Evolutionary conservation across 805 yeast genomes (phyloP).

Genomic region (Candida sithepensis): DNA sequence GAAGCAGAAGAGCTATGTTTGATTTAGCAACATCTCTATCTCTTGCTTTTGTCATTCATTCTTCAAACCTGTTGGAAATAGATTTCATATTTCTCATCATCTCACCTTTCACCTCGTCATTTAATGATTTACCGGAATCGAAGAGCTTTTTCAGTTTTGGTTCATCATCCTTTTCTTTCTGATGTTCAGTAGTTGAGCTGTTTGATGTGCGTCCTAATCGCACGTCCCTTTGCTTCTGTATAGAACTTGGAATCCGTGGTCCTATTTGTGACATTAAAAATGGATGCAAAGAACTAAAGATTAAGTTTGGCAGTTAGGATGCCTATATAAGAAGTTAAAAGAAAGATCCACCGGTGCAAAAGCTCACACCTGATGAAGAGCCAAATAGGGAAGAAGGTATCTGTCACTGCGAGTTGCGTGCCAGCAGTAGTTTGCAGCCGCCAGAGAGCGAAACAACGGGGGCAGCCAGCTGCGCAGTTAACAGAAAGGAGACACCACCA

Average conservation of each 20-base stretch:
- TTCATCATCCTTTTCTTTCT: neutral
- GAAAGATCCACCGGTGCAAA: too few species aligned
- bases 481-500: neutral
- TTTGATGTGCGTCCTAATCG: slow-evolving; percentile 10
- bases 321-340: too few species aligned
- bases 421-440: neutral
- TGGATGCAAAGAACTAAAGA: too few species aligned
- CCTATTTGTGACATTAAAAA: slow-evolving; percentile 17
- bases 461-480: neutral
- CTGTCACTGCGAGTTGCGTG: neutral
- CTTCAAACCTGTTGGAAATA: slow-evolving; percentile 10
- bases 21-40: too few species aligned
- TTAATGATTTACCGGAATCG: slow-evolving; percentile 21
- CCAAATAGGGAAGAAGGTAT: neutral
- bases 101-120: slow-evolving; percentile 24
- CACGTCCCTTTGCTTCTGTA: slow-evolving; percentile 16
- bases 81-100: slow-evolving; percentile 18
- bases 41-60: too few species aligned
- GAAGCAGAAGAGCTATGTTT: too few species aligned
- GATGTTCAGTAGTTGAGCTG: too few species aligned
- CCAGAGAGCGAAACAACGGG: neutral
- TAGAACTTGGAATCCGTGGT: slow-evolving; percentile 23
- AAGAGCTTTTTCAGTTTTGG: slow-evolving; percentile 17
- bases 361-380: too few species aligned
- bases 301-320: too few species aligned